Conservation (phyloP, 2,329 filamentous ascomycete genomes). For the Colletotrichum melonis region DNA sequence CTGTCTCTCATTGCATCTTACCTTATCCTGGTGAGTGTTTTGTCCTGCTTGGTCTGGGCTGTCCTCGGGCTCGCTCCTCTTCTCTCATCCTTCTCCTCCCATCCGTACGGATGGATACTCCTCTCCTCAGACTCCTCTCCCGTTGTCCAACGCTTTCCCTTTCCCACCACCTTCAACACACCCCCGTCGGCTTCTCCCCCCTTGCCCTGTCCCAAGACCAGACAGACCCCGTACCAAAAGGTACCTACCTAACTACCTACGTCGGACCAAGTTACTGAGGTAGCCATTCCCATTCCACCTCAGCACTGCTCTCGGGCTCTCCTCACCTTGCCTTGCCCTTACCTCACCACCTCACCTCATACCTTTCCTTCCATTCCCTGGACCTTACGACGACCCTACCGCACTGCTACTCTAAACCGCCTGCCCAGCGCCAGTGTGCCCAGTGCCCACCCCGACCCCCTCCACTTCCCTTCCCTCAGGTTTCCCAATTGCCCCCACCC, state of each 20-base stretch:
- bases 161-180: slow-evolving; percentile 7
- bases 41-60: not conserved
- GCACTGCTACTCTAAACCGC: slow-evolving; percentile 28
- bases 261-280: too few species aligned
- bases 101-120: not conserved
- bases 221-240: not conserved
- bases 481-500: slow-evolving; percentile 34
- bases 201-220: slow-evolving; percentile 12
- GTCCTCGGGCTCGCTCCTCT: not conserved
- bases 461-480: slow-evolving; percentile 36
- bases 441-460: slow-evolving; percentile 29
- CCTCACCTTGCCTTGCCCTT: not conserved
- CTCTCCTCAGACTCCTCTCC: not conserved
- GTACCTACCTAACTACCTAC: not conserved
- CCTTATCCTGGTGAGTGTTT: slow-evolving; percentile 9
- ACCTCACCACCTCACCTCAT: too few species aligned
- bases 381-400: slow-evolving; percentile 30
- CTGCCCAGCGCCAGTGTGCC: slow-evolving; percentile 12
- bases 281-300: too few species aligned
- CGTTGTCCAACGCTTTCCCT: slow-evolving; percentile 6
- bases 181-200: slow-evolving; percentile 8
- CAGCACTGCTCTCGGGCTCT: not conserved
- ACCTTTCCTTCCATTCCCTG: not conserved
- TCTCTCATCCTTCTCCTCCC: not conserved
- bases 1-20: too few species aligned